These are phyloP conservation scores for Canna indica DNA, from an alignment of 176 grass and related monocot genomes.

Conservation along the genomic window DNA sequence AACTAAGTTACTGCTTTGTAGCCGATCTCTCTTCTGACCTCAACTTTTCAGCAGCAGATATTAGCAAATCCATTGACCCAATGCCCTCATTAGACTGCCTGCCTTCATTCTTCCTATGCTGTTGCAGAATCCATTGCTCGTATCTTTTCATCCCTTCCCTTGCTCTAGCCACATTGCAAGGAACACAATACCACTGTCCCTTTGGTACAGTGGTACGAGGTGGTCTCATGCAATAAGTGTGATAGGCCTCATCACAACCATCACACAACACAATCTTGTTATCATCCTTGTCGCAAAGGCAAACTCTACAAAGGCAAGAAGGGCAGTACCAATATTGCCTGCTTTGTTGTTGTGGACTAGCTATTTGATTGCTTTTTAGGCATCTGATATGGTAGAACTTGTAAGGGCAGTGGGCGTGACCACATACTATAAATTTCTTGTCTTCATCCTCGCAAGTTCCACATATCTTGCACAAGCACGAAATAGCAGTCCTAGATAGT, in stretches of 20 bases:
- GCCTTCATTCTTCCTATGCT: slow-evolving; percentile 28
- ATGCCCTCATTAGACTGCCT: slow-evolving; percentile 20
- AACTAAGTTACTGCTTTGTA: background rate
- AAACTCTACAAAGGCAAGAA: slow-evolving; percentile 73
- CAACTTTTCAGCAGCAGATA: slow-evolving; percentile 28
- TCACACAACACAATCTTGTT: slow-evolving; percentile 71
- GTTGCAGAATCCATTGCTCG: slow-evolving; percentile 32
- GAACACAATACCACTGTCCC: slow-evolving; percentile 50
- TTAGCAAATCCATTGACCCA: slow-evolving; percentile 47
- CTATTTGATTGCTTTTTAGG: slow-evolving; percentile 48
- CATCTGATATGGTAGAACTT: slow-evolving; percentile 80
- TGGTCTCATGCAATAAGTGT: slow-evolving; percentile 80
- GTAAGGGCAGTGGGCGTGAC: slow-evolving; percentile 54
- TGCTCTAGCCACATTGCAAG: slow-evolving; percentile 26
- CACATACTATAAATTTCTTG: slow-evolving; percentile 65
- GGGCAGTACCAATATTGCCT: slow-evolving; percentile 72
- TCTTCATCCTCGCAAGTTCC: slow-evolving; percentile 51
- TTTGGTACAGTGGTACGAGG: slow-evolving; percentile 42
- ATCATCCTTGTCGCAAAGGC: slow-evolving; percentile 60
- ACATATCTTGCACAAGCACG: slow-evolving; percentile 64
- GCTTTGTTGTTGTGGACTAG: slow-evolving; percentile 28
- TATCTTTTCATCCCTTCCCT: slow-evolving; percentile 43
- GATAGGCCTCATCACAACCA: slow-evolving; percentile 71
- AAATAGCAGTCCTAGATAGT: slow-evolving; percentile 23
- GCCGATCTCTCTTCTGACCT: slow-evolving; percentile 16